Conservation (phyloP, 23 red algal species). For the Gracilaria caudata region DNA sequence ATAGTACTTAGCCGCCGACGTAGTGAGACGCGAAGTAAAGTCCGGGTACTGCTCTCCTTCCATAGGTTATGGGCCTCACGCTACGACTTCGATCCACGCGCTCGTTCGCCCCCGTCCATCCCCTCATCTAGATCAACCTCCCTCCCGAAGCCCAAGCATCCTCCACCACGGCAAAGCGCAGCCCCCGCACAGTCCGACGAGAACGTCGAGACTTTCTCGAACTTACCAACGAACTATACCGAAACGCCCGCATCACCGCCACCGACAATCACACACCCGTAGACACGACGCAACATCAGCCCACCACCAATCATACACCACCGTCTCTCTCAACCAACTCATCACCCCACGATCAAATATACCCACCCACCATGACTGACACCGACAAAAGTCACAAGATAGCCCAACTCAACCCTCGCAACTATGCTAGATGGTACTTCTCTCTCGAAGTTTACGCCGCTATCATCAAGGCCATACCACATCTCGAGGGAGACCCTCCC, state of each 20-base stretch:
- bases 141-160: no score
- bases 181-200: not conserved
- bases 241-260: not conserved
- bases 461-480: not conserved
- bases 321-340: no score
- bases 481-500: not conserved
- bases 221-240: constrained; percentile 6
- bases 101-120: not conserved
- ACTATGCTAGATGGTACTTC: not conserved
- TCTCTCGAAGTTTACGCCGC: not conserved
- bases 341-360: no score
- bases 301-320: not conserved
- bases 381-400: not conserved
- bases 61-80: not conserved
- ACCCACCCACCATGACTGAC: no score
- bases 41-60: not conserved
- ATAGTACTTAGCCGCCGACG: no score
- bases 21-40: no score
- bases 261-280: not conserved
- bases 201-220: not conserved
- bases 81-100: not conserved
- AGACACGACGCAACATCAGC: constrained; percentile 7
- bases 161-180: not conserved
- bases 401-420: not conserved
- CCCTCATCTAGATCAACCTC: no score